Percentiles rank a stretch among this genome's conserved stretches.
These are phyloP conservation scores for Chenopodium berlandieri DNA, from an alignment of 148 eudicot species.

Conservation along the genomic window DNA sequence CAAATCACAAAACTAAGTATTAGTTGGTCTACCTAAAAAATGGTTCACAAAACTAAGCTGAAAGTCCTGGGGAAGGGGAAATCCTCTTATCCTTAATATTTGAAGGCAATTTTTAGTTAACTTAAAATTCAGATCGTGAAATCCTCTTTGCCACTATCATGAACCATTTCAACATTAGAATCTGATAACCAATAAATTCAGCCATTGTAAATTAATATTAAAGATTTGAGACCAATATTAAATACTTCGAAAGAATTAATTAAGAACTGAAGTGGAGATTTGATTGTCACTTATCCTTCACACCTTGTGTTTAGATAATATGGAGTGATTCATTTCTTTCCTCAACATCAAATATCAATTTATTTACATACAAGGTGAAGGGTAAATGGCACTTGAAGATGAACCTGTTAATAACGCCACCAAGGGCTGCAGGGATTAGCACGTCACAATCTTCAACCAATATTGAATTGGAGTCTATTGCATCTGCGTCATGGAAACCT, in stretches of 20 bases:
- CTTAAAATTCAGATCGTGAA: not conserved
- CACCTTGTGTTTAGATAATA: not conserved
- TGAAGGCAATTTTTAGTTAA: not conserved
- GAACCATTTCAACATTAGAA: not conserved
- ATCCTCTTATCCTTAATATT: not conserved
- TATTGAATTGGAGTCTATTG: constrained; percentile 60
- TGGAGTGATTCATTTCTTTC: not conserved
- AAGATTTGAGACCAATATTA: not conserved
- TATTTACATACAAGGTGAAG: not conserved
- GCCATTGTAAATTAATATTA: not conserved
- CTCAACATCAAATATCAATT: not conserved
- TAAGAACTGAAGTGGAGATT: not conserved
- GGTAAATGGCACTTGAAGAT: not conserved
- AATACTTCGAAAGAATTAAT: not conserved
- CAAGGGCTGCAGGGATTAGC: constrained; percentile 98
- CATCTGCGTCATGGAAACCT: constrained; percentile 67
- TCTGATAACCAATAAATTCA: not conserved
- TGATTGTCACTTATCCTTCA: not conserved
- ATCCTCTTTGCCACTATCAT: not conserved
- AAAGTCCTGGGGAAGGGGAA: not conserved
- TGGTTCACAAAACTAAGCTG: not conserved
- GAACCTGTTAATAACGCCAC: constrained; percentile 92
- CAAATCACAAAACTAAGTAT: not conserved
- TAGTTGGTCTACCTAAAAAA: not conserved
- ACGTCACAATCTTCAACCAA: constrained; percentile 93